Percentiles rank a stretch among this genome's conserved stretches.
Evolutionary conservation across 192 early-diverging fungal species (phyloP).

Genomic region (Paraglomus occultum): DNA sequence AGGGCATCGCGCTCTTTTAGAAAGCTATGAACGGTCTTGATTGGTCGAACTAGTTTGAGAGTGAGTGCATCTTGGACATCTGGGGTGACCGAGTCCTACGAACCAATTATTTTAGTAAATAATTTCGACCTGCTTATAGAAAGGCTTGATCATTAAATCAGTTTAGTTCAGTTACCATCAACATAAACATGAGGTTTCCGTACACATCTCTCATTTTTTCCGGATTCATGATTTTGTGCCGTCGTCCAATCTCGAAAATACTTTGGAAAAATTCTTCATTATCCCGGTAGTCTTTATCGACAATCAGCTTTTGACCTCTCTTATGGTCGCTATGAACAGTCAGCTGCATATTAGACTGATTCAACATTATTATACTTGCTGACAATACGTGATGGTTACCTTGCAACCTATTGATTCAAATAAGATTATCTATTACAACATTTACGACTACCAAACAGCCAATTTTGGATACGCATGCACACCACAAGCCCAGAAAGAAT

Average conservation of each 20-base stretch:
- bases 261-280: constrained; percentile 79
- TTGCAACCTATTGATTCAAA: neutral
- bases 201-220: constrained; percentile 97
- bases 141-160: neutral
- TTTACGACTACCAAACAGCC: neutral
- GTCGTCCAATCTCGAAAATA: constrained; percentile 67
- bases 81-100: constrained; percentile 65
- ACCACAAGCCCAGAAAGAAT: constrained; percentile 91
- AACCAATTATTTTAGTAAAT: neutral
- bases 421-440: neutral
- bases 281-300: constrained; percentile 60
- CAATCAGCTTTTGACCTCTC: constrained; percentile 76
- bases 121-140: too few species aligned
- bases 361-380: neutral
- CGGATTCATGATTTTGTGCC: constrained; percentile 91
- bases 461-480: neutral
- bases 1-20: constrained; percentile 66
- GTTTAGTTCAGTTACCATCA: constrained; percentile 48
- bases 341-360: neutral
- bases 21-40: constrained; percentile 86
- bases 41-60: constrained; percentile 77
- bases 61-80: constrained; percentile 77
- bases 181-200: constrained; percentile 94
- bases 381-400: neutral
- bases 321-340: constrained; percentile 61